Conservation (phyloP, 1,139 yeast genomes). For the Lodderomyces beijingensis region DNA sequence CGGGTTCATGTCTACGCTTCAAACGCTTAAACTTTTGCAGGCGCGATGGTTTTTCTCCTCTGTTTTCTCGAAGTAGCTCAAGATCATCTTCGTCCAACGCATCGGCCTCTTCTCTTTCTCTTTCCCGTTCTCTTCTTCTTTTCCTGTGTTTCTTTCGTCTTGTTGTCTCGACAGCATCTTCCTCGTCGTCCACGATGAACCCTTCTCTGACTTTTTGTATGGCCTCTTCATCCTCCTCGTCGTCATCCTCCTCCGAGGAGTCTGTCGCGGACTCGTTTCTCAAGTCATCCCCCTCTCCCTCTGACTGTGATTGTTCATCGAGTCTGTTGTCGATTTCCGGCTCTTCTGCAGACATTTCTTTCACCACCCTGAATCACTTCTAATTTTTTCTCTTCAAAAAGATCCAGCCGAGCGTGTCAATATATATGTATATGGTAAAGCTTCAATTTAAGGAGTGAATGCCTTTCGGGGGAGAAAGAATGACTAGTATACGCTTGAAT, state of each 20-base stretch:
- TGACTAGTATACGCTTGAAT: too few relatives aligned
- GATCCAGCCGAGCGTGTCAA: too few relatives aligned
- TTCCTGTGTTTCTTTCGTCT: constrained; percentile 26
- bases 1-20: constrained; percentile 48
- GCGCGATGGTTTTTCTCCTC: constrained; percentile 56
- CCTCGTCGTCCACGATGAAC: constrained; percentile 90
- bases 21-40: constrained; percentile 67
- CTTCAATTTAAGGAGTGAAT: too few relatives aligned
- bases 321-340: constrained; percentile 32
- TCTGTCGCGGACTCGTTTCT: constrained; percentile 31
- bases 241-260: constrained; percentile 73
- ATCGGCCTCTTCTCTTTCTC: constrained; percentile 42
- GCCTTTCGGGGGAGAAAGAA: too few relatives aligned
- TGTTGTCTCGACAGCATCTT: constrained; percentile 48
- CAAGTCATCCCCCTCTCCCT: constrained; percentile 35
- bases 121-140: constrained; percentile 39
- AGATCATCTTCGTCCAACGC: constrained; percentile 93
- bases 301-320: constrained; percentile 20
- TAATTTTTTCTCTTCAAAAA: too few relatives aligned
- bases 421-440: too few relatives aligned
- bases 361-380: too few relatives aligned
- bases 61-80: constrained; percentile 84
- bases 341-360: constrained; percentile 16
- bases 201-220: constrained; percentile 79
- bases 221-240: constrained; percentile 75